These are phyloP conservation scores for Camellia japonica DNA, from an alignment of 148 eudicot species.

Conservation along the genomic window DNA sequence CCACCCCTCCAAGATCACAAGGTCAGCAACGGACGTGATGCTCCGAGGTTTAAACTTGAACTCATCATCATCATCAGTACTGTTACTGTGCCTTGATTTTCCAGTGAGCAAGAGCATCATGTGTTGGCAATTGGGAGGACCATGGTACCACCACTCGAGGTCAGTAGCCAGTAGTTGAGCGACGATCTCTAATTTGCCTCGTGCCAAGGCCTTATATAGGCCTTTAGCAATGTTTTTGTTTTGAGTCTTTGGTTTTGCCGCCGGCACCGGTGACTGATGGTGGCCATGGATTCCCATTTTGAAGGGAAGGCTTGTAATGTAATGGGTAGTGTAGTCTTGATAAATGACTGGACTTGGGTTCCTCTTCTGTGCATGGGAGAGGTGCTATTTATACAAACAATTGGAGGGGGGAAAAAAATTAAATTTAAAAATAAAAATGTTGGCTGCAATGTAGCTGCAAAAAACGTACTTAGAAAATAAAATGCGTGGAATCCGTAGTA, in stretches of 20 bases:
- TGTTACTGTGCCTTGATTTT: neutral
- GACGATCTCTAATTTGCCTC: neutral
- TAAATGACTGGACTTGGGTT: neutral
- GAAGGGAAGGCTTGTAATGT: neutral
- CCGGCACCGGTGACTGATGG: neutral
- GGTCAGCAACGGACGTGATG: constrained; percentile 3
- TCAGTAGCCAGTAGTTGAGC: neutral
- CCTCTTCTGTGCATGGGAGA: neutral
- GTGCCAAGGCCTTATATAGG: constrained; percentile 9
- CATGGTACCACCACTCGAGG: constrained; percentile 11
- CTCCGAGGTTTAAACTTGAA: constrained; percentile 3
- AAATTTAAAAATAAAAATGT: too few species aligned
- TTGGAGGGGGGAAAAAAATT: neutral
- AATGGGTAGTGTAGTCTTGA: neutral
- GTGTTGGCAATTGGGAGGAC: constrained; percentile 9
- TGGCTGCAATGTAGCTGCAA: too few species aligned
- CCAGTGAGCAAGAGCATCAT: constrained; percentile 10
- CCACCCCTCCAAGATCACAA: constrained; percentile 6
- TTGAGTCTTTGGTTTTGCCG: neutral
- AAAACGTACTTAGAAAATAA: too few species aligned
- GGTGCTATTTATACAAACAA: neutral
- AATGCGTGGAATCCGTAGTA: too few species aligned
- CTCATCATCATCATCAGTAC: neutral
- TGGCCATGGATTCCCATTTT: constrained; percentile 1
- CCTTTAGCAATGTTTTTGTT: neutral